Evolutionary conservation across 2,329 filamentous ascomycete genomes (phyloP), one percentile per base, ranked within the genome.

Genomic region (Chaetomium sp.): DNA sequence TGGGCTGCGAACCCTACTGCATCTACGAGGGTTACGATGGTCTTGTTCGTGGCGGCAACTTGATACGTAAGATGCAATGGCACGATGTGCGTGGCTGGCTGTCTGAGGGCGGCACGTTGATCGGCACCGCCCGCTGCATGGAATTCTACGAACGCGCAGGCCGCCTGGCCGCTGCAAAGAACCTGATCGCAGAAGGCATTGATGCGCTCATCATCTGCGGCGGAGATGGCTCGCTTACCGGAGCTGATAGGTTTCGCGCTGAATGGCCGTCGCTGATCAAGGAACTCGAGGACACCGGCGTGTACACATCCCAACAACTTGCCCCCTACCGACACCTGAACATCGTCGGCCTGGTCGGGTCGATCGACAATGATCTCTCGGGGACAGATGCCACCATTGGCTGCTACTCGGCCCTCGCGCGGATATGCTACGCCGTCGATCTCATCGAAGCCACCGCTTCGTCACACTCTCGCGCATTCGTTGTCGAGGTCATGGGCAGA

Each of bases 301-400:
- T 94, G 73, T 83, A 97, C 72, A 89, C 86, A 7, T 73, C 81
- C 51, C 85, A 89, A 63, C 89, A 97, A 75, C 80, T 92, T 65
- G 82, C 87, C 54, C 90, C 91, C 1, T 96, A 92, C 83, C 85
- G 85, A 73, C 88, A 96, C 71, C 85, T 99, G 74, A 99, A 98
- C 79, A 97, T 99, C 70, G 94, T 98, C 61, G 95, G 95, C 56
- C 82, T 98, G 59, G 95, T 99, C 31, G 95, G 95, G 64, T 97
- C 93, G 61, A 99, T 99, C 74, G 95, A 99, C 83, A 99, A 99
- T 75, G 95, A 99, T 75, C 90, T 99, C 79, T 96, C 93, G 57
- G 92, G 92, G 69, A 99, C 95, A 13, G 95, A 99, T 78, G 94
- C 95, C 65, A 99, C 95, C 35, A 97, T 99, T 75, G 95, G 95